Evolutionary conservation across 2,329 filamentous ascomycete species (phyloP).

Genomic region (Neonectria punicea): DNA sequence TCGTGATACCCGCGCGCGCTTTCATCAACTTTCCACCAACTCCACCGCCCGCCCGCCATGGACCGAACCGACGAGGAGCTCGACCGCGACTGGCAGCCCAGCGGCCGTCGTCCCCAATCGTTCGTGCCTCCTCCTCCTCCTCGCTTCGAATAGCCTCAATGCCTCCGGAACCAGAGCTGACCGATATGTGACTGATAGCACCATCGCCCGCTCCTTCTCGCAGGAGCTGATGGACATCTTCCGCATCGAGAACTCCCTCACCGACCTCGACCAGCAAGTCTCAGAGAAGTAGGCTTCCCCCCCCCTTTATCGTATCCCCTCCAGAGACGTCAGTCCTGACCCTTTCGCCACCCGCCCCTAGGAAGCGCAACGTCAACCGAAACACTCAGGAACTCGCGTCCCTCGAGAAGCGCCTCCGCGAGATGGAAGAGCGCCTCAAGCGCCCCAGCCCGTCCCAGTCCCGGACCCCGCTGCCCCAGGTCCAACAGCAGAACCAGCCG

Average conservation of each 20-base stretch:
- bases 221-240: slow-evolving; percentile 89
- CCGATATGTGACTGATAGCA: slow-evolving; percentile 61
- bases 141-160: slow-evolving; percentile 60
- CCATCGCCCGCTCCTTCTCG: slow-evolving; percentile 88
- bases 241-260: slow-evolving; percentile 82
- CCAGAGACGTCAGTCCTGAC: background rate
- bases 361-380: slow-evolving; percentile 80
- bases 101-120: slow-evolving; percentile 82
- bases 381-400: slow-evolving; percentile 85
- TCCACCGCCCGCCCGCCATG: slow-evolving; percentile 30
- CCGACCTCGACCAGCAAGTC: slow-evolving; percentile 78
- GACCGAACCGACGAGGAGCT: slow-evolving; percentile 72
- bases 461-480: slow-evolving; percentile 34
- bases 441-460: slow-evolving; percentile 41
- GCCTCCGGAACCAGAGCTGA: slow-evolving; percentile 22
- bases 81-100: slow-evolving; percentile 84
- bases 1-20: background rate
- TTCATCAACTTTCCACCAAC: background rate
- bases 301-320: background rate
- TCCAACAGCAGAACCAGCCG: slow-evolving; percentile 33
- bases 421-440: slow-evolving; percentile 83
- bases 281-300: slow-evolving; percentile 76
- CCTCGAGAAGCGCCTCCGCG: slow-evolving; percentile 84
- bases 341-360: slow-evolving; percentile 50
- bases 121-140: slow-evolving; percentile 66